Evolutionary conservation across 257 asterid genomes (phyloP), one percentile per base, ranked within the genome.

Genomic region (Solanum corneliomulleri): DNA sequence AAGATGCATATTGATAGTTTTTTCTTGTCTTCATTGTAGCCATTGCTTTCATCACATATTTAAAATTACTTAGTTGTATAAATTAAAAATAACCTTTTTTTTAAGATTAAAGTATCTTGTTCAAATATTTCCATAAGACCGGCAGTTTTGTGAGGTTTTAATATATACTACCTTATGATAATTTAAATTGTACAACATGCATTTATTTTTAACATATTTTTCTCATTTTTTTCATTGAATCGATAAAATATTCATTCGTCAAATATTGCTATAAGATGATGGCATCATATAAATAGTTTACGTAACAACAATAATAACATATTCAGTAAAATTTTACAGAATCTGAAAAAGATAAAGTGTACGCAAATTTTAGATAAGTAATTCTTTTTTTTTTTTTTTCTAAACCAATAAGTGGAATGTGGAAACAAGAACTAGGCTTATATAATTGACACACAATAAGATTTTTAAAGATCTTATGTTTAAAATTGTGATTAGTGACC

Each of bases 1-100:
- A 81, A 81, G 69, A 16, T 29, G 27, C 45, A 16, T 64, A 47
- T 80, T 80, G 85, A 27, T 80, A 81, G 18, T 81, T 81, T 81
- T 29, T 29, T 81, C 45, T 14, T 29, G 85, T 81, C 69, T 18
- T 29, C 7, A 47, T 49, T 81, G 27, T 25, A 49, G 27, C 45
- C 85, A 31, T 81, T 18, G 68, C 69, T 80, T 81, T 80, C 39
- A 64, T 58, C 62, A 64, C 62, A 14, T 8, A 27, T 42, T 64
- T 7, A 64, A 84, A 62, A 66, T 82, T 20, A n/a, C 27, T 9
- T 80, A 27, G 11, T 2, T 81, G 18, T 16, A 16, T 80, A 27
- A 29, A 80, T 15, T 16, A 47, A 47, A 29, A 80, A 47, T 29
- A 42, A 6, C 0, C 52, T 29, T 80, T 29, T 44, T 8, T 47